phyloP scores from a whole-genome alignment of 1,284 basidiomycete species.

The Mycosarcoma mackinlayi region DNA sequence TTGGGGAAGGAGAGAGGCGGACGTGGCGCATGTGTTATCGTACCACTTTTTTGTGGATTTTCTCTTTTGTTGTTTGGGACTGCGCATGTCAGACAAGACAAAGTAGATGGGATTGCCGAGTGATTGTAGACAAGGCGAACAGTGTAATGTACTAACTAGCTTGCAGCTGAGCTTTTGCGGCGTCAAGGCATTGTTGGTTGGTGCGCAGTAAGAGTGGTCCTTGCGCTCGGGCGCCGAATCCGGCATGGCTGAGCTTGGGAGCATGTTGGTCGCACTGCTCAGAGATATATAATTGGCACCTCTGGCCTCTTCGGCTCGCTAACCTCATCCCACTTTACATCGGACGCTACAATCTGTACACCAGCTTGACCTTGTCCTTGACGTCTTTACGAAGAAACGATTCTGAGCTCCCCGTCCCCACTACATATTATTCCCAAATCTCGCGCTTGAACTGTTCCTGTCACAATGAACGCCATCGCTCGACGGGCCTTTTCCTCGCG shows the following conservation, averaged over 20 bases:
- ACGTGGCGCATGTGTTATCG: conserved; percentile 16
- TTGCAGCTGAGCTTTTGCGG: too few relatives aligned
- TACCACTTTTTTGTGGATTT: conserved; percentile 6
- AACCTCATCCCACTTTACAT: too few relatives aligned
- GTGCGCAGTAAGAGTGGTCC: background rate
- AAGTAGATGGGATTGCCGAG: background rate
- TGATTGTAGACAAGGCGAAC: too few relatives aligned
- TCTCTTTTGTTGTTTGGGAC: background rate
- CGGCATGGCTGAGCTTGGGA: too few relatives aligned
- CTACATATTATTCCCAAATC: too few relatives aligned
- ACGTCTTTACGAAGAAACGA: too few relatives aligned
- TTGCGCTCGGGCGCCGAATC: background rate
- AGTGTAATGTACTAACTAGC: too few relatives aligned
- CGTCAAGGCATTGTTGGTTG: too few relatives aligned
- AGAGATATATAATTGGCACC: background rate
- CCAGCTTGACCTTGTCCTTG: background rate
- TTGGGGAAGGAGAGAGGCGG: too few relatives aligned
- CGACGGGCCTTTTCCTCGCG: conserved; percentile 43
- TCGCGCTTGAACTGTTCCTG: too few relatives aligned
- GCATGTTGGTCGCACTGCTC: background rate
- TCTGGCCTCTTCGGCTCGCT: too few relatives aligned
- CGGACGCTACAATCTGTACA: too few relatives aligned
- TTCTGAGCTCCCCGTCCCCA: background rate
- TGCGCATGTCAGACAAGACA: background rate
- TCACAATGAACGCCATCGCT: conserved; percentile 26